Conservation (phyloP, 1,139 yeast genomes). For the Fermentozyma sake region DNA sequence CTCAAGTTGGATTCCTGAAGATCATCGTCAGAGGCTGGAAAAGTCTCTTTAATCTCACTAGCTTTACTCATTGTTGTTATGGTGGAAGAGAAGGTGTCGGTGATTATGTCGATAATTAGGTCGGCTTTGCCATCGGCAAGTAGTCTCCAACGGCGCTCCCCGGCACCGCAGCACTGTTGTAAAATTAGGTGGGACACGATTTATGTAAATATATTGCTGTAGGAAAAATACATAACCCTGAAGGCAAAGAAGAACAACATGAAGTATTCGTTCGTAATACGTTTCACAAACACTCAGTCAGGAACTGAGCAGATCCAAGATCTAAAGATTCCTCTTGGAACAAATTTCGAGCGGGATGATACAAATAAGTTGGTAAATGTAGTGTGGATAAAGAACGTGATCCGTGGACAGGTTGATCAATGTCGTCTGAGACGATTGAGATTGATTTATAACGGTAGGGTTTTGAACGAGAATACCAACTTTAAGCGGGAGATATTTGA, state of each 20-base stretch:
- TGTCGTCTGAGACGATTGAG: constrained; percentile 51
- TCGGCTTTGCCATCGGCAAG: no score
- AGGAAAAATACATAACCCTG: no score
- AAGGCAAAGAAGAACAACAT: no score
- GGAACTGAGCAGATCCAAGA: constrained; percentile 22
- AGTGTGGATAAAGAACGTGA: constrained; percentile 25
- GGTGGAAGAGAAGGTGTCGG: no score
- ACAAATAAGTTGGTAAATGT: constrained; percentile 28
- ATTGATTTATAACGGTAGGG: constrained; percentile 71
- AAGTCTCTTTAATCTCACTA: constrained; percentile 5
- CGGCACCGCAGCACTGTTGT: no score
- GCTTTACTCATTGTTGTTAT: no score
- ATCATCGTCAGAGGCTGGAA: no score
- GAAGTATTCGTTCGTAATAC: constrained; percentile 20
- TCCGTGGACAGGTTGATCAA: constrained; percentile 23
- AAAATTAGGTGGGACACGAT: no score
- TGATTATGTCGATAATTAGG: no score
- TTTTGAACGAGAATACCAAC: constrained; percentile 57
- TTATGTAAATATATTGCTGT: no score
- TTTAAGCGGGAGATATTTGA: constrained; percentile 47
- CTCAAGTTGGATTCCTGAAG: constrained; percentile 52
- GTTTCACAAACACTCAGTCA: constrained; percentile 29
- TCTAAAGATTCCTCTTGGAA: constrained; percentile 25
- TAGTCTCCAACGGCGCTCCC: no score
- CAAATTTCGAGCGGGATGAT: constrained; percentile 29